Base-by-base conservation (phyloP, 2,329 filamentous ascomycete species). In the Cyanodermella asteris region DNA sequence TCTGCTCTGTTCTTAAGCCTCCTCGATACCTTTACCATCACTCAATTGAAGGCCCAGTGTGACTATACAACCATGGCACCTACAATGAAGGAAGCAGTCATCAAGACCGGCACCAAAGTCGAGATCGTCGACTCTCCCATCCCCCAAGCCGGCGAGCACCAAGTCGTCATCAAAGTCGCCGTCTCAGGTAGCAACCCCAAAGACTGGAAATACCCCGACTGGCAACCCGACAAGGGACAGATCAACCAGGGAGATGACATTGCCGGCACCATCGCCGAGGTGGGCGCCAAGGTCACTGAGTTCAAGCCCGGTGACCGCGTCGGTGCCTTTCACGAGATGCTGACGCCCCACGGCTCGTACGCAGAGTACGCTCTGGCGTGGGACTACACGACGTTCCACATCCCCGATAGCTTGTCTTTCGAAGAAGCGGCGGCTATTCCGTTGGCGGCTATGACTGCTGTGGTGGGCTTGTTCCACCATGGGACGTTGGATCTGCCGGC, bases 401-500 rank as follows among this genome's bases (percentile, higher is more conserved):
- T 68, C 9, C 58, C 62, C 0, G 33, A 48, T 13, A 46, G 50
- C 13, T 50, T 47, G 1, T 53, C 46, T 5, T 67, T 66, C 25
- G 59, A 68, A 43, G 61, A 64, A 40, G 64, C 55, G 3, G 56
- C 63, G 9, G 61, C 63, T 0, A 53, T 68, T 16, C 63, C 64
- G 0, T 45, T 69, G 1, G 57, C 62, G 4, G 56, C 52, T 6
- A 50, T 65, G 41, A 69, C 61, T 2, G 52, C 62, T 3, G 57
- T 54, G 1, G 23, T 67, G 3, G 59, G 49, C 1, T 39, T 69
- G 0, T 66, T 56, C 37, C 41, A 48, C 14, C 37, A 41, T 7
- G 51, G 64, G 7, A 34, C 32, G 2, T 44, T 67, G 1, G 59
- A 61, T 3, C 36, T 49, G 5, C 33, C 33, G 4, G 33, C 28